A percentile compares a stretch with the other conserved stretches of the same genome.
phyloP scores from a whole-genome alignment of 2,329 filamentous ascomycete species.

The Allantophomopsis cytisporea region DNA sequence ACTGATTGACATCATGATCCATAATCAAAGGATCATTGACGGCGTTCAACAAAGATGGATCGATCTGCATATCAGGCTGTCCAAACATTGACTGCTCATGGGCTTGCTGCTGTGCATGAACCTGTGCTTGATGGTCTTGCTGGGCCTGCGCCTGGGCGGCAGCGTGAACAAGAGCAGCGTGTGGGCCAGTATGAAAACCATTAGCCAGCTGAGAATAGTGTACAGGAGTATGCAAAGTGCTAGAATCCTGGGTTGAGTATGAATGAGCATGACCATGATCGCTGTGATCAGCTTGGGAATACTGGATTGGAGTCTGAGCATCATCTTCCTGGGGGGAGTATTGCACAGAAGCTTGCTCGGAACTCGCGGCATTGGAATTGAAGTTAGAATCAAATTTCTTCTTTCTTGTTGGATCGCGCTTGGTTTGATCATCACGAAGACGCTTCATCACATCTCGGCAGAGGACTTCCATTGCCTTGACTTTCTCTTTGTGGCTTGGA shows the following conservation, averaged over 20 bases:
- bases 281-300: too few relatives aligned
- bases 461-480: constrained; percentile 55
- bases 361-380: constrained; percentile 9
- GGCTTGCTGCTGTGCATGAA: constrained; percentile 9
- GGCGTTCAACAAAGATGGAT: constrained; percentile 45
- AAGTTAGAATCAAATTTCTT: constrained; percentile 23
- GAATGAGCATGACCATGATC: too few relatives aligned
- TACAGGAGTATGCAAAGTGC: neutral
- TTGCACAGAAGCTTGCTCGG: constrained; percentile 9
- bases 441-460: constrained; percentile 70
- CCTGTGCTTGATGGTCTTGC: constrained; percentile 4
- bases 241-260: neutral
- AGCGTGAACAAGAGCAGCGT: constrained; percentile 14
- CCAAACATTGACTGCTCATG: constrained; percentile 17
- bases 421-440: constrained; percentile 51
- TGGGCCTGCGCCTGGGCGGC: constrained; percentile 10
- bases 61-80: constrained; percentile 43
- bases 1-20: constrained; percentile 19
- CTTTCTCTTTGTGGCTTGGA: constrained; percentile 36
- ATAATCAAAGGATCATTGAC: constrained; percentile 18
- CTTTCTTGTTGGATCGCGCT: constrained; percentile 33
- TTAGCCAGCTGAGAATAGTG: neutral
- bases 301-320: too few relatives aligned
- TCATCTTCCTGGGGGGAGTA: too few relatives aligned
- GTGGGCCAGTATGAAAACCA: constrained; percentile 1